Conservation (phyloP, 2,329 filamentous ascomycete species). For the Knufia petricola region DNA sequence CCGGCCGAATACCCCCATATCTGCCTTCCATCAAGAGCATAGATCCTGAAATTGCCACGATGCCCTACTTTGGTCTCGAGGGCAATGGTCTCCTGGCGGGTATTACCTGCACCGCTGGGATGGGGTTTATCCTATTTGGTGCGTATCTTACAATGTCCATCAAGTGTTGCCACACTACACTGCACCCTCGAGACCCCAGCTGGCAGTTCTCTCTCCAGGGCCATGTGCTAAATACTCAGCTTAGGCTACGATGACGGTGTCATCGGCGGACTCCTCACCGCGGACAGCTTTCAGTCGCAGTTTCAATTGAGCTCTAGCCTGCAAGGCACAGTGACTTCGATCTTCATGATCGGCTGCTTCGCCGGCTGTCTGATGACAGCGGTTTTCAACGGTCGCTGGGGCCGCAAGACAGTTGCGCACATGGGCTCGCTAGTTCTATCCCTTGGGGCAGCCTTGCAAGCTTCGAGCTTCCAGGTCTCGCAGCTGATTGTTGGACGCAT, state of each 20-base stretch:
- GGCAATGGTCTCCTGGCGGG: too few species aligned
- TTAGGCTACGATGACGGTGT: slow-evolving; percentile 40
- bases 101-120: too few species aligned
- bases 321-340: slow-evolving; percentile 34
- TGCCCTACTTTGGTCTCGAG: too few species aligned
- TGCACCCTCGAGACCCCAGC: too few species aligned
- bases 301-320: slow-evolving; percentile 28
- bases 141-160: too few species aligned
- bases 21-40: too few species aligned
- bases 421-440: slow-evolving; percentile 46
- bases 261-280: slow-evolving; percentile 64
- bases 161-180: too few species aligned
- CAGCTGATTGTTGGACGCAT: slow-evolving; percentile 17
- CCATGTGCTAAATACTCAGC: slow-evolving; percentile 24
- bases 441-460: slow-evolving; percentile 32
- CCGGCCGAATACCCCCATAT: too few species aligned
- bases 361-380: slow-evolving; percentile 30
- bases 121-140: too few species aligned
- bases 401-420: slow-evolving; percentile 42
- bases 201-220: slow-evolving; percentile 31
- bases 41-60: too few species aligned
- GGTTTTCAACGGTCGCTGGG: slow-evolving; percentile 29
- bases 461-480: slow-evolving; percentile 19
- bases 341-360: slow-evolving; percentile 39
- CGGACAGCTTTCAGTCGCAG: slow-evolving; percentile 48